Evolutionary conservation across 2,329 filamentous ascomycete species (phyloP).

Genomic region (Aspergillus sp.): DNA sequence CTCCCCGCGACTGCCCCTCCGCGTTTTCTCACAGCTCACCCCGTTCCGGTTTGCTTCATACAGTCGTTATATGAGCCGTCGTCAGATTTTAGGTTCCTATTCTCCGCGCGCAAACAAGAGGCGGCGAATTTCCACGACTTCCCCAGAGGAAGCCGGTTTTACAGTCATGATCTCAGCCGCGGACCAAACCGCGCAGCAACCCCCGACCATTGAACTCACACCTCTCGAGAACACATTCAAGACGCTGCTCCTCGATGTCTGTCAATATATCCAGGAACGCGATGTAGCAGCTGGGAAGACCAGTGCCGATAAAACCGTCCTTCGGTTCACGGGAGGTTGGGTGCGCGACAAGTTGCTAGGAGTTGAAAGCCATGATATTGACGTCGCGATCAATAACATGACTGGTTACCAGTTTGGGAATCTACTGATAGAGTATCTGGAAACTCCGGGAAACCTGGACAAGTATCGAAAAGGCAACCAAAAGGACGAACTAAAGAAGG

Average conservation of each 20-base stretch:
- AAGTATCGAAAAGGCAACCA: slow-evolving; percentile 48
- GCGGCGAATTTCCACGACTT: slow-evolving; percentile 29
- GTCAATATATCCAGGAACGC: slow-evolving; percentile 57
- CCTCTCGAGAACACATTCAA: slow-evolving; percentile 71
- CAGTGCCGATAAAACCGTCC: slow-evolving; percentile 30
- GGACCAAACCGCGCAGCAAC: slow-evolving; percentile 5
- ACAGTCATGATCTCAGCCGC: slow-evolving; percentile 24
- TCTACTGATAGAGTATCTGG: slow-evolving; percentile 44
- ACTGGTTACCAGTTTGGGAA: slow-evolving; percentile 50
- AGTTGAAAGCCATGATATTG: slow-evolving; percentile 48
- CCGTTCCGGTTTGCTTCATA: background rate
- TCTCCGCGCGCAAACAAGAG: slow-evolving; percentile 31
- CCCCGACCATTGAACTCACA: slow-evolving; percentile 60
- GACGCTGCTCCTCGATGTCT: slow-evolving; percentile 78
- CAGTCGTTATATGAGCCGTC: slow-evolving; percentile 29
- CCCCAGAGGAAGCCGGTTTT: slow-evolving; percentile 20
- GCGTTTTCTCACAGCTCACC: slow-evolving; percentile 2
- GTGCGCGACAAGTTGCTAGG: slow-evolving; percentile 52
- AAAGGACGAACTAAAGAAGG: slow-evolving; percentile 56
- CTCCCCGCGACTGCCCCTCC: slow-evolving; percentile 9
- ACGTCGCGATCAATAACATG: slow-evolving; percentile 51
- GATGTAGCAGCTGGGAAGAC: slow-evolving; percentile 42
- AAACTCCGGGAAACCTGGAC: slow-evolving; percentile 38
- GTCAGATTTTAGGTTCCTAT: slow-evolving; percentile 16
- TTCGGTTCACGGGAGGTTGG: slow-evolving; percentile 53